Conservation (phyloP, 1,139 yeast species). For the Hyphopichia buzzinii region DNA sequence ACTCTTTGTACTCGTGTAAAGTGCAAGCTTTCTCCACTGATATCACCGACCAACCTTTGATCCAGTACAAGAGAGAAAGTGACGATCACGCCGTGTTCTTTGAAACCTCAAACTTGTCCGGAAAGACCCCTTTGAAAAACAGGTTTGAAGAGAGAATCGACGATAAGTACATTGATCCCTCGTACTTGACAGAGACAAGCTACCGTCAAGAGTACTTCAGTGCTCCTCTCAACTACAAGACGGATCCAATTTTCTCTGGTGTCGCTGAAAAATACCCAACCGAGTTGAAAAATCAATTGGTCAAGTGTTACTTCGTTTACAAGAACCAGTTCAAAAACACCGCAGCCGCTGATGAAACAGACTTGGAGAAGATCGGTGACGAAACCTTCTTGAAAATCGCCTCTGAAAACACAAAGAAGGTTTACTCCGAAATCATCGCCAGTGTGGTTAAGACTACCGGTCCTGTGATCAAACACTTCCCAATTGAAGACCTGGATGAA, state of each 20-base stretch:
- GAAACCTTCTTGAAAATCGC: conserved; percentile 76
- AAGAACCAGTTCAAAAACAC: conserved; percentile 58
- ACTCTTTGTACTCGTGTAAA: conserved; percentile 89
- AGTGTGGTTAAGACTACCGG: conserved; percentile 79
- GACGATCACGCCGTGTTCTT: conserved; percentile 91
- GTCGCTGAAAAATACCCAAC: conserved; percentile 33
- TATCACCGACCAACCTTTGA: conserved; percentile 43
- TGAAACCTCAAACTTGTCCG: conserved; percentile 50
- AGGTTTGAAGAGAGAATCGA: conserved; percentile 71
- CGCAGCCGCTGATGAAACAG: conserved; percentile 39
- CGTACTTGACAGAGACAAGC: conserved; percentile 37
- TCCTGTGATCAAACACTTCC: conserved; percentile 87
- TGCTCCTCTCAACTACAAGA: conserved; percentile 56
- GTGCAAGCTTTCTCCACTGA: conserved; percentile 70
- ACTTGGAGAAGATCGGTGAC: conserved; percentile 72
- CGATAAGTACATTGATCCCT: conserved; percentile 69
- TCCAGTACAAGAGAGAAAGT: conserved; percentile 72
- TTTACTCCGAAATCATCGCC: conserved; percentile 71
- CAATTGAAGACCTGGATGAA: conserved; percentile 74
- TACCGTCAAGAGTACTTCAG: conserved; percentile 84
- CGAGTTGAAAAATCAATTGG: conserved; percentile 45
- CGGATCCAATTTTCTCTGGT: conserved; percentile 46
- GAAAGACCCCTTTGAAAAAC: conserved; percentile 26
- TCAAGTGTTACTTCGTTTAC: conserved; percentile 85
- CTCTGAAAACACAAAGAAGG: conserved; percentile 70